Evolutionary conservation across 306 rosid species (phyloP).

Genomic region (Castanea mollissima): DNA sequence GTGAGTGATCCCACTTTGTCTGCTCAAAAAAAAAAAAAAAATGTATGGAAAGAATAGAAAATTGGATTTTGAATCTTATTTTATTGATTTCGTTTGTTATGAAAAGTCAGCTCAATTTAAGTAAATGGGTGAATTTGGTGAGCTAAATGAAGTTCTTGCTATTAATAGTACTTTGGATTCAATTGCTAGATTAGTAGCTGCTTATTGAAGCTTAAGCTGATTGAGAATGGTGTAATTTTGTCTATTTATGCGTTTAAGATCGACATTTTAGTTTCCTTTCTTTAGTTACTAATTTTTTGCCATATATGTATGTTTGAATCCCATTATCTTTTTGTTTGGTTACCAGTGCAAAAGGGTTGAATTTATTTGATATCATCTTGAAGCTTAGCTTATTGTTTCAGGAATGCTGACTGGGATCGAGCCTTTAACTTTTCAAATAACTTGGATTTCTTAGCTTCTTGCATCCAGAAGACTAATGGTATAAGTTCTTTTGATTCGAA

Average conservation of each 20-base stretch:
- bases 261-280: background rate
- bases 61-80: background rate
- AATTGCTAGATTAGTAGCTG: background rate
- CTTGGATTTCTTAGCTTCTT: slow-evolving; percentile 75
- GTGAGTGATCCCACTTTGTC: slow-evolving; percentile 41
- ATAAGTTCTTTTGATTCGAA: slow-evolving; percentile 25
- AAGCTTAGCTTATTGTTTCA: slow-evolving; percentile 33
- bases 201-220: background rate
- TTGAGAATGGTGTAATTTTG: background rate
- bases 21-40: background rate
- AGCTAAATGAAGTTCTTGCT: background rate
- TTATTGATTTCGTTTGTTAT: background rate
- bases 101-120: background rate
- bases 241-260: background rate
- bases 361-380: slow-evolving; percentile 11
- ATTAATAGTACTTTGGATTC: background rate
- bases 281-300: background rate
- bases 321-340: background rate
- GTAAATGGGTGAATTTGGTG: background rate
- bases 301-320: background rate
- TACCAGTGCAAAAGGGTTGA: background rate
- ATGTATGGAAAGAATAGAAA: background rate
- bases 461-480: slow-evolving; percentile 76
- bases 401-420: slow-evolving; percentile 86
- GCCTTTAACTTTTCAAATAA: slow-evolving; percentile 83